These are phyloP conservation scores for Blastobotrys proliferans DNA, from an alignment of 1,139 yeast species.

Conservation along the genomic window DNA sequence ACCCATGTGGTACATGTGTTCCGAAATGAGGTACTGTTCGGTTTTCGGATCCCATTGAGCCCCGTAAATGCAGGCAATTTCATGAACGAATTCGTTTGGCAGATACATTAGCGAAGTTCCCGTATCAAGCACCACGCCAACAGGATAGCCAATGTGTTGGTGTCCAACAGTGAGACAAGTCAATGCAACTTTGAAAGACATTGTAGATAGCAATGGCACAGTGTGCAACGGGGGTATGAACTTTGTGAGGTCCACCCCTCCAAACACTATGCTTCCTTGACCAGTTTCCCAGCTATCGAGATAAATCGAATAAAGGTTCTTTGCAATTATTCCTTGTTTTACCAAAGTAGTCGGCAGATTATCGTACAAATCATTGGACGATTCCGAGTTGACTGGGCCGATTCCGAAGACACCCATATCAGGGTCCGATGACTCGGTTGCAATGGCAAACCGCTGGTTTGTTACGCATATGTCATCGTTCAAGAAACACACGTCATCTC, in stretches of 20 bases:
- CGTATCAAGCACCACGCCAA: conserved; percentile 30
- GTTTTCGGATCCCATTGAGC: conserved; percentile 36
- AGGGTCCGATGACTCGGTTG: conserved; percentile 24
- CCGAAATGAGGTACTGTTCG: conserved; percentile 39
- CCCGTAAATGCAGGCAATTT: conserved; percentile 26
- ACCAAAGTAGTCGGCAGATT: conserved; percentile 58
- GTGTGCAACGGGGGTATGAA: conserved; percentile 46
- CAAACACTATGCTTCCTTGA: conserved; percentile 50
- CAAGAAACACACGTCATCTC: conserved; percentile 21
- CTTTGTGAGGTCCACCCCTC: conserved; percentile 55
- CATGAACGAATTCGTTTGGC: conserved; percentile 26
- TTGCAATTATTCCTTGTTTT: conserved; percentile 47
- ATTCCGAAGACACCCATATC: conserved; percentile 29
- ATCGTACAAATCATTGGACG: conserved; percentile 37
- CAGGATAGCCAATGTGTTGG: conserved; percentile 1
- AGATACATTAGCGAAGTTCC: conserved; percentile 38
- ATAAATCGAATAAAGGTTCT: conserved; percentile 52
- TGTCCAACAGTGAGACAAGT: conserved; percentile 14
- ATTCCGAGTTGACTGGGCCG: conserved; percentile 25
- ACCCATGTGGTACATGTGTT: conserved; percentile 25
- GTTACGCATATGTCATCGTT: conserved; percentile 16
- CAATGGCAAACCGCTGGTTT: conserved; percentile 25
- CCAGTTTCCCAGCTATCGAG: conserved; percentile 39
- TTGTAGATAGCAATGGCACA: conserved; percentile 36
- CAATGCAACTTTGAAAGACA: conserved; percentile 18